A percentile compares a stretch with the other conserved stretches of the same genome.
phyloP scores from a whole-genome alignment of 129 eudicot species.

The Apium graveolens region DNA sequence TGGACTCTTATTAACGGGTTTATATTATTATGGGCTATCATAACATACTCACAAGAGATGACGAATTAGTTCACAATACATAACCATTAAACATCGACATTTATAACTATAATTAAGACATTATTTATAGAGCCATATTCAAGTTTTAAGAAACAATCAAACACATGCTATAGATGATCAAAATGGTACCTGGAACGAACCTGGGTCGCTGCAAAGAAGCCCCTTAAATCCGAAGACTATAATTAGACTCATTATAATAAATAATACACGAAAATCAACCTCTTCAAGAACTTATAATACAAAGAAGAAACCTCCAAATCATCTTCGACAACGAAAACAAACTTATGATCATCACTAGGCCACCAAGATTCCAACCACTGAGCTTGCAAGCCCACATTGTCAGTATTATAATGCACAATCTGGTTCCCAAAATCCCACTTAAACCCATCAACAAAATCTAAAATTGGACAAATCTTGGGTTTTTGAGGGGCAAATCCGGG shows the following conservation, averaged over 20 bases:
- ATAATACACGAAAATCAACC: constrained; percentile 54
- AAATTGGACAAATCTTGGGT: too few species aligned
- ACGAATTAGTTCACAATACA: too few species aligned
- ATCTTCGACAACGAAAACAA: constrained; percentile 87
- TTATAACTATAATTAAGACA: too few species aligned
- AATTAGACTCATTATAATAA: constrained; percentile 71
- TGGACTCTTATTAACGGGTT: too few species aligned
- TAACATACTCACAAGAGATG: too few species aligned
- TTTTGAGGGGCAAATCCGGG: too few species aligned
- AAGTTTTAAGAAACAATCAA: too few species aligned
- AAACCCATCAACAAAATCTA: constrained; percentile 82
- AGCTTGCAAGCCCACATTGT: constrained; percentile 88
- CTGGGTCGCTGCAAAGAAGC: constrained; percentile 92
- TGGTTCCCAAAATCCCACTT: constrained; percentile 68
- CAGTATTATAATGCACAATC: constrained; percentile 76
- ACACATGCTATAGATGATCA: neutral
- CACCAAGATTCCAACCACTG: constrained; percentile 99
- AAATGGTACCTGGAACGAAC: constrained; percentile 77
- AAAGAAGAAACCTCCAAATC: constrained; percentile 83
- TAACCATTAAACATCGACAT: too few species aligned
- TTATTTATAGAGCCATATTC: too few species aligned
- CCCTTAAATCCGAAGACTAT: constrained; percentile 69
- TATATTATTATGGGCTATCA: too few species aligned
- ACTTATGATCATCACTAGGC: constrained; percentile 72
- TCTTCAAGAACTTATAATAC: constrained; percentile 59